A percentile compares a stretch with the other conserved stretches of the same genome.
phyloP scores from a whole-genome alignment of 2,329 filamentous ascomycete species.

The Venturia aucupariae region DNA sequence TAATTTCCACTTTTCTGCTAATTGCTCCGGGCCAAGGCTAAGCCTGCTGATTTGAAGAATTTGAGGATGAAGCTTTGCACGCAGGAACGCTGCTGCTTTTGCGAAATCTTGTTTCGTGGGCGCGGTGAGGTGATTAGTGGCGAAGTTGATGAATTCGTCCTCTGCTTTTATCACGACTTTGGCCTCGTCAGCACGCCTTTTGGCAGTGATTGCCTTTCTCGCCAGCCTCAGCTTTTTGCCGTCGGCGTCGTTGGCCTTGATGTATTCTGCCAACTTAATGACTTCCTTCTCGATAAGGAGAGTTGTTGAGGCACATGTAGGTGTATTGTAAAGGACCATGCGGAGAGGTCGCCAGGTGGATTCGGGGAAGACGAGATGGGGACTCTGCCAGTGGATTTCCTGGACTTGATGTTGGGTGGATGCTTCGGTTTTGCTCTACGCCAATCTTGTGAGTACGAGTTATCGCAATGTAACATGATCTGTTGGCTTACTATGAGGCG shows the following conservation, averaged over 20 bases:
- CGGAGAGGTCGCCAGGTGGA: neutral
- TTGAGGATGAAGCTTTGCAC: neutral
- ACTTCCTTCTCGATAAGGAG: slow-evolving; percentile 1
- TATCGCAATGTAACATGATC: neutral
- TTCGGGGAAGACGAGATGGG: slow-evolving; percentile 6
- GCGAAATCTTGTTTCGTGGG: neutral
- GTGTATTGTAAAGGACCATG: neutral
- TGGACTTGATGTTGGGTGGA: neutral
- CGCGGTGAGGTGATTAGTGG: neutral
- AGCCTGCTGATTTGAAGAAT: neutral
- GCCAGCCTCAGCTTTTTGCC: neutral
- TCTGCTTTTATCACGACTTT: slow-evolving; percentile 3
- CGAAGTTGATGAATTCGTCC: neutral
- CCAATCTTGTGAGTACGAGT: neutral
- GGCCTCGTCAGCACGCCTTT: neutral
- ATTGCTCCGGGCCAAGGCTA: neutral
- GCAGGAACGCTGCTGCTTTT: neutral
- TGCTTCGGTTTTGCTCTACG: slow-evolving; percentile 10
- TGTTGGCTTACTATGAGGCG: neutral
- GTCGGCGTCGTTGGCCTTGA: neutral
- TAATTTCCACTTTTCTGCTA: neutral
- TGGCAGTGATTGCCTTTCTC: neutral
- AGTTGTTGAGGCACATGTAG: neutral
- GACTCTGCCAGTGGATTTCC: slow-evolving; percentile 8
- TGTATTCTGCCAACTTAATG: neutral